Conservation (phyloP, 169 alveolate genomes). For the Besnoitia besnoiti region DNA sequence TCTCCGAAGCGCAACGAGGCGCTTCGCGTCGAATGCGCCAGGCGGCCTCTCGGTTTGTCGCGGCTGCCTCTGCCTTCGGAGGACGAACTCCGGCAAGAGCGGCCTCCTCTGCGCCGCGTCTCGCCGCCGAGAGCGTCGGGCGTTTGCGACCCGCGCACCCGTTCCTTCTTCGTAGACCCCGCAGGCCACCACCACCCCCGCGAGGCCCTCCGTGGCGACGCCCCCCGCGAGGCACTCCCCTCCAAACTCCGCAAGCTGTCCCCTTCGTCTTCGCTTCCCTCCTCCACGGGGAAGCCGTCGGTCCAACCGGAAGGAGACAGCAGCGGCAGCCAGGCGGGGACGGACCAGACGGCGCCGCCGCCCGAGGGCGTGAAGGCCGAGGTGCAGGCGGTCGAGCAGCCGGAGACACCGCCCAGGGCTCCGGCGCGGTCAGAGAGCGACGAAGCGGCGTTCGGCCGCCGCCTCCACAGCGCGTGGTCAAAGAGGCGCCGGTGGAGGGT, state of each 20-base stretch:
- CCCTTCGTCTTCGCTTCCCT: neutral
- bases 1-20: neutral
- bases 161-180: neutral
- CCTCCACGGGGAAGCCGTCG: neutral
- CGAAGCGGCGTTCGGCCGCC: neutral
- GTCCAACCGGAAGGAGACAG: neutral
- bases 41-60: neutral
- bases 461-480: neutral
- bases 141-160: neutral
- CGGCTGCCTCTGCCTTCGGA: neutral
- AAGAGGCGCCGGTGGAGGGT: neutral
- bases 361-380: neutral
- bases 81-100: neutral
- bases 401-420: neutral
- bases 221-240: neutral
- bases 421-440: neutral
- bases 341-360: neutral
- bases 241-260: neutral
- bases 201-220: neutral
- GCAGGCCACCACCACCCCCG: neutral
- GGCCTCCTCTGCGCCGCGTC: neutral
- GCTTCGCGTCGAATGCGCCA: neutral
- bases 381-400: neutral
- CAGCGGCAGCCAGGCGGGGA: constrained; percentile 30
- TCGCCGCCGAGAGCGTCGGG: neutral